Evolutionary conservation across 192 early-diverging fungal species (phyloP), one percentile per base, ranked within the genome.

Genomic region (Helicostylum pulchrum): DNA sequence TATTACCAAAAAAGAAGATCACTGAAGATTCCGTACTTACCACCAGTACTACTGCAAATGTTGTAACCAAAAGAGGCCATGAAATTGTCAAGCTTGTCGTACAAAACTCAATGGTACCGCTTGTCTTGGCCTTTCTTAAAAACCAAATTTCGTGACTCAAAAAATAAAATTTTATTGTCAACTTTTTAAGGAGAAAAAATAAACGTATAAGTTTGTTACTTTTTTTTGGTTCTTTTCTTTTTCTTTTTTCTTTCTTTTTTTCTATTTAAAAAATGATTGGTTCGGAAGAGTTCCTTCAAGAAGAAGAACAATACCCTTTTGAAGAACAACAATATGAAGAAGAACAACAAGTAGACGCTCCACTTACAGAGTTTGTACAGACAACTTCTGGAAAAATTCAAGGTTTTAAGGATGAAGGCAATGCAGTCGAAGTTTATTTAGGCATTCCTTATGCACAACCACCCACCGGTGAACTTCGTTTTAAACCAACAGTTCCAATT

Each of bases 391-490:
- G 62, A 6, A 39, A 53, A 9, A 14, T 64, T 0, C 62, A 64
- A 49, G 64, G 64, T 9, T 65, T 57, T 39, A 53, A 57, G 12
- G 44, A 65, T 32, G 43, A 52, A 11, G 53, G 64, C 8, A 68
- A 77, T 36, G 52, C 67, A 1, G 64, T 77, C 34, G 53, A 72
- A 3, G 52, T 57, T 5, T 80, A 77, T 51, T 51, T 80, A 31
- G 81, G 82, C 6, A 84, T 84, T 43, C 79, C 76, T 0, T 84
- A 81, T 49, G 82, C 79, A 2, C 46, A 72, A 17, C 53, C 82
- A 1, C 82, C 82, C 11, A 52, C 77, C 1, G 71, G 61, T 0
- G 21, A 68, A 2, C 65, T 76, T 7, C 79, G 82, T 3, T 84
- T 80, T 20, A 57, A 62, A 9, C 71, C 82, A 19, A 77, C 82